phyloP scores from a whole-genome alignment of 1,284 basidiomycete genomes.

The Microbotryum silenes-acaulis region DNA sequence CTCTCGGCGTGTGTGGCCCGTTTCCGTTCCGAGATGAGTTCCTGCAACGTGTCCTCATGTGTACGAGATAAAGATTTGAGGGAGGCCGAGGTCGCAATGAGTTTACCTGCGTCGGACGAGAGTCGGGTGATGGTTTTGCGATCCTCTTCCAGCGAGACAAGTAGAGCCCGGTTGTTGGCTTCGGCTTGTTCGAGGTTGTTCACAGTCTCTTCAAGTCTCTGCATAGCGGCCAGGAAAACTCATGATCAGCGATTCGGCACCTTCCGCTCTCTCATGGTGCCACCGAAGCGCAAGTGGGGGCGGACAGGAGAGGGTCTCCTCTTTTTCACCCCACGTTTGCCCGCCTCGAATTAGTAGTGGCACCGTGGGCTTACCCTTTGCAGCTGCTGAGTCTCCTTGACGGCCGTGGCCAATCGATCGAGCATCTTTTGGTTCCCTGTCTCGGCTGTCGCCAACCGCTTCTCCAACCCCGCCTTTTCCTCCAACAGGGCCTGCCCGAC shows the following conservation, averaged over 20 bases:
- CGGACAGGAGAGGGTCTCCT: slow-evolving; percentile 26
- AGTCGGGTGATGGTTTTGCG: slow-evolving; percentile 60
- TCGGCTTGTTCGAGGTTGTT: slow-evolving; percentile 76
- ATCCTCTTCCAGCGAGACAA: slow-evolving; percentile 71
- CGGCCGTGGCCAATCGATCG: slow-evolving; percentile 42
- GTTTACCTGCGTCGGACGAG: slow-evolving; percentile 58
- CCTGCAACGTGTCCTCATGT: slow-evolving; percentile 75
- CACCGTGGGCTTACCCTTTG: slow-evolving; percentile 52
- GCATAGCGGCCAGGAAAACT: neutral
- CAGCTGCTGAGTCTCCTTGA: slow-evolving; percentile 55
- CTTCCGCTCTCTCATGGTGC: neutral
- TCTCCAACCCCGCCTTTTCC: slow-evolving; percentile 31
- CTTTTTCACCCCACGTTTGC: slow-evolving; percentile 34
- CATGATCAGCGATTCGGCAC: neutral
- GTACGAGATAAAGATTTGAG: slow-evolving; percentile 15
- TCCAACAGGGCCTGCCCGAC: slow-evolving; percentile 83
- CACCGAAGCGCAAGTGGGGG: slow-evolving; percentile 25
- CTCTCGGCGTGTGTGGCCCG: slow-evolving; percentile 63
- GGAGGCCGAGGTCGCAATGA: slow-evolving; percentile 34
- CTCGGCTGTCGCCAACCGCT: slow-evolving; percentile 18
- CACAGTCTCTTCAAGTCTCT: slow-evolving; percentile 72
- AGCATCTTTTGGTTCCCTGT: slow-evolving; percentile 36
- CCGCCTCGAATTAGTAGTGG: slow-evolving; percentile 32
- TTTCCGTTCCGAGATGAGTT: slow-evolving; percentile 64
- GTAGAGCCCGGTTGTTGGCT: slow-evolving; percentile 61